Evolutionary conservation across 306 rosid genomes (phyloP), one percentile per base, ranked within the genome.

Genomic region (Glycyrrhiza uralensis): DNA sequence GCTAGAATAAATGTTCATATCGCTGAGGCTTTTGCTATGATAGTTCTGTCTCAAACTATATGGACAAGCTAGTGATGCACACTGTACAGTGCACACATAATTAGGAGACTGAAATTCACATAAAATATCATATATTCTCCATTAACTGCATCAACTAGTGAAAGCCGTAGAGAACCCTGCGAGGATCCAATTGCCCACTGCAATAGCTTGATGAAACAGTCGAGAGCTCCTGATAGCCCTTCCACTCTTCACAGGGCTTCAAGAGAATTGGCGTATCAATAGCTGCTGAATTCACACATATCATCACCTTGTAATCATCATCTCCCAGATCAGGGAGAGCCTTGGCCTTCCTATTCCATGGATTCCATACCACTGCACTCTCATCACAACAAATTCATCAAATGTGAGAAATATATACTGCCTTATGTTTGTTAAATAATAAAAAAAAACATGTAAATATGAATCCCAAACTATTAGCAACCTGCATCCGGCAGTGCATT

Each of bases 161-260:
- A 64, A 81, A 60, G 71, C 93, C 91, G 56, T 77, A 69, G 69
- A 90, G 83, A 74, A 90, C 93, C 83, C 49, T 84, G 1, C 78
- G 54, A 77, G 96, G 96, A 71, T 90, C 96, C 77, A 90, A 67
- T 69, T 90, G 96, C 39, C 96, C 93, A 45, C 94, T 90, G 79
- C 94, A 90, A 69, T 90, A 90, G 85, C 96, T 90, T 28, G 96
- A 90, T 23, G 86, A 88, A 51, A 90, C 94, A 35, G 82, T 72
- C 4, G 92, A 88, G 14, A 90, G 74, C 29, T 90, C 96, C 55
- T 90, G 96, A 66, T 65, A 83, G 12, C 94, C 91, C 73, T 70
- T 88, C 96, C 96, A 90, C 51, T 90, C 96, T 78, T 88, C 90
- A 46, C 51, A 70, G 7, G 93, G 94, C 69, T 88, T 90, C 83